Conservation (phyloP, 164 flowering plant species). For the Akebia trifoliata region DNA sequence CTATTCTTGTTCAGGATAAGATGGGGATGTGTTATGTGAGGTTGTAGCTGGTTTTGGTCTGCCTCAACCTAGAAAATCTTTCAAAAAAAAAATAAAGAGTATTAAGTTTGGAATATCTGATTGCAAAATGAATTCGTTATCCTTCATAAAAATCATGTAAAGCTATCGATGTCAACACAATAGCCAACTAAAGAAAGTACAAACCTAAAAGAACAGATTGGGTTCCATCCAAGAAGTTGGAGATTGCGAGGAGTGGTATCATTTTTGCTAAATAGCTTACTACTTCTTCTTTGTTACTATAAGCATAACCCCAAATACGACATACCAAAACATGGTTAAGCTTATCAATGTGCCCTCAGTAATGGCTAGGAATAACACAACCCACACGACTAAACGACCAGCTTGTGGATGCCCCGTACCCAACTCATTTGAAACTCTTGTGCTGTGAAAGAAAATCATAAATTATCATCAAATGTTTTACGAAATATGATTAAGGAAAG, state of each 20-base stretch:
- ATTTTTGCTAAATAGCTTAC: slow-evolving; percentile 51
- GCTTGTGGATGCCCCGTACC: slow-evolving; percentile 65
- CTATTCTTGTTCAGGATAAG: too few relatives aligned
- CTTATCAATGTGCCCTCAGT: slow-evolving; percentile 43
- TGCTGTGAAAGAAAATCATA: slow-evolving; percentile 29
- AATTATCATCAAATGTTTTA: neutral
- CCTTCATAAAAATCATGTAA: too few relatives aligned
- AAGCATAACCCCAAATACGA: slow-evolving; percentile 57
- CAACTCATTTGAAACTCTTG: slow-evolving; percentile 77
- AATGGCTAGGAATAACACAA: slow-evolving; percentile 40
- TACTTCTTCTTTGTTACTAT: slow-evolving; percentile 63
- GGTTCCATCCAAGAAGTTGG: slow-evolving; percentile 61
- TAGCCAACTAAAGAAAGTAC: neutral
- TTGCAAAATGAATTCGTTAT: too few relatives aligned
- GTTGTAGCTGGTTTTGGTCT: too few relatives aligned
- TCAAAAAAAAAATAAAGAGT: too few relatives aligned
- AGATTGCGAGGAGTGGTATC: slow-evolving; percentile 62
- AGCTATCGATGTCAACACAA: neutral
- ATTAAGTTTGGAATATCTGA: too few relatives aligned
- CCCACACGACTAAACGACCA: slow-evolving; percentile 53
- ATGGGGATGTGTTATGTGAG: too few relatives aligned
- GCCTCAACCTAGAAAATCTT: too few relatives aligned
- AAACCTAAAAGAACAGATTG: slow-evolving; percentile 78
- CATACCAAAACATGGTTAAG: slow-evolving; percentile 40
- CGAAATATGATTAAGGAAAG: neutral